A percentile compares a stretch with the other conserved stretches of the same genome.
phyloP scores from a whole-genome alignment of 306 rosid species.

The Rosa chinensis region DNA sequence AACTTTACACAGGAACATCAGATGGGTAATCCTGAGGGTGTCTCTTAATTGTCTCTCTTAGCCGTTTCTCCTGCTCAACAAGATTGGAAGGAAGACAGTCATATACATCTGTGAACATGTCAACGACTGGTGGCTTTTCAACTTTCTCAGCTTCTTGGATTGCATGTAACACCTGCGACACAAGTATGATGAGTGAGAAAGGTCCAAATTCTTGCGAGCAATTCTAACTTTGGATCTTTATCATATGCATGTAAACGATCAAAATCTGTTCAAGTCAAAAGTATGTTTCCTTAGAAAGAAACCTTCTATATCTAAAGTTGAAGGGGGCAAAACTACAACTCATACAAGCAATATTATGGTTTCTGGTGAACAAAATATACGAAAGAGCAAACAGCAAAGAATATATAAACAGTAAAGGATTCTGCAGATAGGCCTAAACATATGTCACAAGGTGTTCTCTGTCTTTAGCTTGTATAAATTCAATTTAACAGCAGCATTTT shows the following conservation, averaged over 20 bases:
- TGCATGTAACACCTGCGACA: conserved; percentile 63
- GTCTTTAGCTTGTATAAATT: neutral
- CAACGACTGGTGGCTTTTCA: conserved; percentile 71
- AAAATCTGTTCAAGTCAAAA: neutral
- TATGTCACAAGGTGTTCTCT: neutral
- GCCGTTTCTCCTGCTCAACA: conserved; percentile 63
- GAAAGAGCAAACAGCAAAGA: neutral
- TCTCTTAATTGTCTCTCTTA: conserved; percentile 55
- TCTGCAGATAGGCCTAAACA: neutral
- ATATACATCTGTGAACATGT: conserved; percentile 77
- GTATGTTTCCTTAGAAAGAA: neutral
- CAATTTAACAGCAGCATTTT: neutral
- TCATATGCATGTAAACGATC: neutral
- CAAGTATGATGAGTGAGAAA: conserved; percentile 25
- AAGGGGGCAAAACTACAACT: neutral
- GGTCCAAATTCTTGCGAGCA: neutral
- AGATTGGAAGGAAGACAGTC: conserved; percentile 71
- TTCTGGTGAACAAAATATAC: neutral
- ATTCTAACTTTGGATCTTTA: neutral
- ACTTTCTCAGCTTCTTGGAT: conserved; percentile 83
- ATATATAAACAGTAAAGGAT: neutral
- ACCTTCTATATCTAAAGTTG: neutral
- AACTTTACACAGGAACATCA: conserved; percentile 47
- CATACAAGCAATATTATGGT: neutral
- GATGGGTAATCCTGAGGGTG: conserved; percentile 65